Evolutionary conservation across 441 rosid species (phyloP).

Genomic region (Pelargonium hybrid): DNA sequence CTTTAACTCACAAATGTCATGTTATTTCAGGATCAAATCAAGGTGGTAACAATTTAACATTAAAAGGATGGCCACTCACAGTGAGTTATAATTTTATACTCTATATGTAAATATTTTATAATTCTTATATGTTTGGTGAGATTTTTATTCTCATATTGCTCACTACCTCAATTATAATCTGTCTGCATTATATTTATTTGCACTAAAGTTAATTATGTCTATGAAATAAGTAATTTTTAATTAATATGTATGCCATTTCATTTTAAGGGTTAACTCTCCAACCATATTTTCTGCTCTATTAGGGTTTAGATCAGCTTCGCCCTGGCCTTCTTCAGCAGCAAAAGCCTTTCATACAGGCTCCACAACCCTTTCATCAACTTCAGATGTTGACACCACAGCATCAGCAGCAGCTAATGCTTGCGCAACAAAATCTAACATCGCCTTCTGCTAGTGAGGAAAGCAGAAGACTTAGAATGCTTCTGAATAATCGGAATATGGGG

Average conservation of each 20-base stretch:
- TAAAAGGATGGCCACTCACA: slow-evolving; percentile 92
- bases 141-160: slow-evolving; percentile 1
- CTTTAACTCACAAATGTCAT: slow-evolving; percentile 6
- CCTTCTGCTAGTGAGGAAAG: slow-evolving; percentile 61
- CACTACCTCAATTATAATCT: no score
- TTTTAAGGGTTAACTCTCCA: no score
- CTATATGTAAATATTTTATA: background rate
- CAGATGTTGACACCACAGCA: slow-evolving; percentile 32
- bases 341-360: slow-evolving; percentile 65
- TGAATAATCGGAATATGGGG: slow-evolving; percentile 43
- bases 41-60: slow-evolving; percentile 63
- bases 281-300: slow-evolving; percentile 17
- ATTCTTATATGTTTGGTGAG: background rate
- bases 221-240: no score
- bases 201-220: no score
- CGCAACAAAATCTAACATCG: slow-evolving; percentile 62
- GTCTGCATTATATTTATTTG: no score
- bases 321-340: slow-evolving; percentile 53
- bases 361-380: slow-evolving; percentile 67
- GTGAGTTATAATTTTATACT: slow-evolving; percentile 32
- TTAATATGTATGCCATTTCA: no score
- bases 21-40: slow-evolving; percentile 70
- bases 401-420: slow-evolving; percentile 75
- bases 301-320: slow-evolving; percentile 67
- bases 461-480: slow-evolving; percentile 59